Percentiles rank a stretch among this genome's conserved stretches.
These are phyloP conservation scores for Pythium oligandrum DNA, from an alignment of 352 stramenopile species.

Conservation along the genomic window DNA sequence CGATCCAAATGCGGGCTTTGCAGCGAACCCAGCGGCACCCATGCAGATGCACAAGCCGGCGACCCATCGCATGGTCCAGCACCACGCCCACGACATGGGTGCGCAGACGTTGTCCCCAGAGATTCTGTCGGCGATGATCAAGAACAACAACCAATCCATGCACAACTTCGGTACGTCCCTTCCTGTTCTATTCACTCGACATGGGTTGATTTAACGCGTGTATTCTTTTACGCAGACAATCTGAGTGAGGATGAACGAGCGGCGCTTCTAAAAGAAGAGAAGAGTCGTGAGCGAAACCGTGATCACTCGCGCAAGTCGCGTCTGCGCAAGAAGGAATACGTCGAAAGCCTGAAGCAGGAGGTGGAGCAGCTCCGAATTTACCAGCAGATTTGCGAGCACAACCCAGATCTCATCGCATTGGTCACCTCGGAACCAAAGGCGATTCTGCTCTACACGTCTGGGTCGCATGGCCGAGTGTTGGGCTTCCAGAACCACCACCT, in stretches of 20 bases:
- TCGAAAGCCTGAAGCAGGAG: constrained; percentile 91
- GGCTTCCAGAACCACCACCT: constrained; percentile 77
- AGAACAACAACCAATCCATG: constrained; percentile 60
- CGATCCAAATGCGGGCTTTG: constrained; percentile 50
- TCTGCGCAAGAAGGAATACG: constrained; percentile 93
- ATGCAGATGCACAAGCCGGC: constrained; percentile 46
- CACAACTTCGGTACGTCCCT: constrained; percentile 38
- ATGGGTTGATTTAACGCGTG: not conserved
- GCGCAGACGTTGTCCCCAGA: constrained; percentile 80
- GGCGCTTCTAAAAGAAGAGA: constrained; percentile 78
- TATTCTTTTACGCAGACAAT: constrained; percentile 38
- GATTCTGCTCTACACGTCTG: constrained; percentile 65
- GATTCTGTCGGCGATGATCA: constrained; percentile 78
- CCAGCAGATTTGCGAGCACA: constrained; percentile 82
- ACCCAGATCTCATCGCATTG: constrained; percentile 72
- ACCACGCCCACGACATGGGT: constrained; percentile 35
- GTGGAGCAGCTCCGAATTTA: constrained; percentile 82
- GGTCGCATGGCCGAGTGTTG: constrained; percentile 64
- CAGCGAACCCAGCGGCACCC: constrained; percentile 6
- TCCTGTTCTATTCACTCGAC: too few relatives aligned
- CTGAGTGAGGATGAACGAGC: constrained; percentile 78
- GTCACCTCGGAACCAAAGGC: constrained; percentile 55
- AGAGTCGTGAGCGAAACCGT: constrained; percentile 89
- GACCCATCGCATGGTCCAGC: constrained; percentile 22
- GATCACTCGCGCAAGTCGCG: constrained; percentile 95